A percentile compares a stretch with the other conserved stretches of the same genome.
phyloP scores from a whole-genome alignment of 2,329 filamentous ascomycete genomes.

The Aspergillus jensenii region DNA sequence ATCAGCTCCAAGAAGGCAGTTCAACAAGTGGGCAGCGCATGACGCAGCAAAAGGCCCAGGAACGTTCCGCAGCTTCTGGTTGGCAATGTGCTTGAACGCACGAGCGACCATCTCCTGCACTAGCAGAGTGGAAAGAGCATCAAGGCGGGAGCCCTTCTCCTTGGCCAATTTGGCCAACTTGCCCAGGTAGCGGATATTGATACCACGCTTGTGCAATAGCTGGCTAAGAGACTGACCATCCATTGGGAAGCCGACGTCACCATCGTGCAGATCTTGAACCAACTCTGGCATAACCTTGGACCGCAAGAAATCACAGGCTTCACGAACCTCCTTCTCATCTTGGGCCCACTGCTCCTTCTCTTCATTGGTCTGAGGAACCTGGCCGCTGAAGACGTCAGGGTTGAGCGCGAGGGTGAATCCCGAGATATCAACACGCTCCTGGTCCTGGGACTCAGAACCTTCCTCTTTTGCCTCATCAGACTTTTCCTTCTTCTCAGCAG shows the following conservation, averaged over 20 bases:
- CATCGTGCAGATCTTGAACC: slow-evolving; percentile 81
- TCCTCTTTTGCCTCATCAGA: slow-evolving; percentile 42
- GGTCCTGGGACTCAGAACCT: slow-evolving; percentile 38
- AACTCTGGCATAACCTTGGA: slow-evolving; percentile 79
- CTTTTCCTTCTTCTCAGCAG: slow-evolving; percentile 38
- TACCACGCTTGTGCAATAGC: slow-evolving; percentile 91
- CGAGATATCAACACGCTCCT: slow-evolving; percentile 78
- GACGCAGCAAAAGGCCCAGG: slow-evolving; percentile 77
- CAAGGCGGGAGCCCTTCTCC: slow-evolving; percentile 67
- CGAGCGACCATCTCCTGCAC: slow-evolving; percentile 93
- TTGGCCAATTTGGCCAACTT: slow-evolving; percentile 71
- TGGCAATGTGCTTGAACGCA: slow-evolving; percentile 89
- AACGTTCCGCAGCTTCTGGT: slow-evolving; percentile 74
- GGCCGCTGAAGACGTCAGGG: slow-evolving; percentile 92
- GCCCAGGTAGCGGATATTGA: slow-evolving; percentile 96
- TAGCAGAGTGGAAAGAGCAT: slow-evolving; percentile 73
- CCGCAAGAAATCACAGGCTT: slow-evolving; percentile 75
- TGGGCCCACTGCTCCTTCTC: slow-evolving; percentile 80
- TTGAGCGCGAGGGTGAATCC: slow-evolving; percentile 88
- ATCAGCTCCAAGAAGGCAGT: slow-evolving; percentile 80
- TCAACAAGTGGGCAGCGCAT: slow-evolving; percentile 82
- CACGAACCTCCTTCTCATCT: slow-evolving; percentile 86
- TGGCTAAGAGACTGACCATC: slow-evolving; percentile 89
- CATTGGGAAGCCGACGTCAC: slow-evolving; percentile 96
- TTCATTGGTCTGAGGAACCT: slow-evolving; percentile 82